Conservation (phyloP, 768 basidiomycete species). For the Tulasnella sp. region DNA sequence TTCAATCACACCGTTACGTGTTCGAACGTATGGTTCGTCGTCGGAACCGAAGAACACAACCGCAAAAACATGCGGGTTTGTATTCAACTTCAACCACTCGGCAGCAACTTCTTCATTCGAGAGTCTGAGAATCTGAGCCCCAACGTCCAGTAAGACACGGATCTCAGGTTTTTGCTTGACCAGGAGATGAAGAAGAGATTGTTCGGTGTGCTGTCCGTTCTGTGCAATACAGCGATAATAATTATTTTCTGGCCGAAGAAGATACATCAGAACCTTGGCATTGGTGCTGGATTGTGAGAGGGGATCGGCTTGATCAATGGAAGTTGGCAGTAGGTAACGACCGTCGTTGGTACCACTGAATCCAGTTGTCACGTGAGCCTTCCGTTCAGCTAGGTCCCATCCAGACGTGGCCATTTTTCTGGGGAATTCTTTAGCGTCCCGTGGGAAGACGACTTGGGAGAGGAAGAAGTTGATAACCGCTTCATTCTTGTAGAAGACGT, state of each 20-base stretch:
- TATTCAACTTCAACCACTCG: constrained; percentile 29
- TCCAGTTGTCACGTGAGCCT: constrained; percentile 31
- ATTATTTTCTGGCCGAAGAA: constrained; percentile 23
- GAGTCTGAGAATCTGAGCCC: constrained; percentile 44
- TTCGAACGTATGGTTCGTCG: constrained; percentile 29
- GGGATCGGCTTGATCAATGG: constrained; percentile 30
- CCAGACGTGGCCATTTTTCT: constrained; percentile 35
- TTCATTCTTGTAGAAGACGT: background rate
- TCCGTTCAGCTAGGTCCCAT: constrained; percentile 40
- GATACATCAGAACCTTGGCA: constrained; percentile 26
- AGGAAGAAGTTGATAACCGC: constrained; percentile 3
- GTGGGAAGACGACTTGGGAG: background rate
- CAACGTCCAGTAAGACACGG: constrained; percentile 42
- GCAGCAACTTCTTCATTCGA: constrained; percentile 31
- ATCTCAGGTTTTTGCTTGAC: constrained; percentile 28
- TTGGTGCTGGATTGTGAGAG: constrained; percentile 35
- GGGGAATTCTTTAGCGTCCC: constrained; percentile 35
- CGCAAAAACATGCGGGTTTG: constrained; percentile 24
- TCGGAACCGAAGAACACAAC: constrained; percentile 33
- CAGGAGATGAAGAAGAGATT: no score
- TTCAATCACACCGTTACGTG: constrained; percentile 28
- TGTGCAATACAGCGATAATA: background rate
- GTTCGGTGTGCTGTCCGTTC: no score
- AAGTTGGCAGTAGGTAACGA: constrained; percentile 25
- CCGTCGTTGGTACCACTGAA: constrained; percentile 33